Evolutionary conservation across 2,329 filamentous ascomycete species (phyloP).

Genomic region (Didymella arachidicola): DNA sequence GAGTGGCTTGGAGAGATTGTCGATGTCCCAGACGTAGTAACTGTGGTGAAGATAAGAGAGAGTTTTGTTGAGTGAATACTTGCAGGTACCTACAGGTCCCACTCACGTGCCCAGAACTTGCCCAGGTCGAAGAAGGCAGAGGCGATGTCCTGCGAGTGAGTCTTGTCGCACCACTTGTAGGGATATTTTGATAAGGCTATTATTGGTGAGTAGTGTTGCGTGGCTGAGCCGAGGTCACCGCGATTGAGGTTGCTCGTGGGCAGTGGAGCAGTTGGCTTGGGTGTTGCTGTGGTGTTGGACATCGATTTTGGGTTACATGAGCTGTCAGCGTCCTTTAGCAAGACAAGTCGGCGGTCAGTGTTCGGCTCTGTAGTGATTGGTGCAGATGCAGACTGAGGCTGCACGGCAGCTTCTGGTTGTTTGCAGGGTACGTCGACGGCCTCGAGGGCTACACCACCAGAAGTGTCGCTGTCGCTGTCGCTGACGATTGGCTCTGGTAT

Average conservation of each 20-base stretch:
- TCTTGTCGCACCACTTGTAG: constrained; percentile 64
- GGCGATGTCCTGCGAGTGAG: constrained; percentile 56
- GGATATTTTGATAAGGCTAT: constrained; percentile 65
- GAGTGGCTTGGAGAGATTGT: constrained; percentile 58
- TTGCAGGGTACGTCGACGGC: constrained; percentile 18
- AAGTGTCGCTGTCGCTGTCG: constrained; percentile 29
- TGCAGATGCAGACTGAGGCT: neutral
- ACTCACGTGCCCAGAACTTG: constrained; percentile 67
- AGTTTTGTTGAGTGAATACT: constrained; percentile 33
- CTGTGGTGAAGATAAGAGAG: constrained; percentile 51
- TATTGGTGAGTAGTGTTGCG: constrained; percentile 53
- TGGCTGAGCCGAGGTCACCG: constrained; percentile 45
- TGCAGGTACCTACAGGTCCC: constrained; percentile 74
- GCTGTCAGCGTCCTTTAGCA: constrained; percentile 32
- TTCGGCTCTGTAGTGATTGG: constrained; percentile 10
- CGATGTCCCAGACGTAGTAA: constrained; percentile 68
- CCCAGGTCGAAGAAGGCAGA: constrained; percentile 64
- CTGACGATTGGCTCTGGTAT: constrained; percentile 11
- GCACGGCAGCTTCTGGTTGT: constrained; percentile 7
- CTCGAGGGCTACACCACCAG: constrained; percentile 35
- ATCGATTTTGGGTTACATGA: constrained; percentile 31
- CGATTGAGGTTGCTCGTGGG: constrained; percentile 26
- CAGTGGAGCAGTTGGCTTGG: constrained; percentile 11
- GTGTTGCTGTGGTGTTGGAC: neutral
- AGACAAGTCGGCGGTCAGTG: constrained; percentile 33